phyloP scores from a whole-genome alignment of 148 eudicot species.

The Silene latifolia region DNA sequence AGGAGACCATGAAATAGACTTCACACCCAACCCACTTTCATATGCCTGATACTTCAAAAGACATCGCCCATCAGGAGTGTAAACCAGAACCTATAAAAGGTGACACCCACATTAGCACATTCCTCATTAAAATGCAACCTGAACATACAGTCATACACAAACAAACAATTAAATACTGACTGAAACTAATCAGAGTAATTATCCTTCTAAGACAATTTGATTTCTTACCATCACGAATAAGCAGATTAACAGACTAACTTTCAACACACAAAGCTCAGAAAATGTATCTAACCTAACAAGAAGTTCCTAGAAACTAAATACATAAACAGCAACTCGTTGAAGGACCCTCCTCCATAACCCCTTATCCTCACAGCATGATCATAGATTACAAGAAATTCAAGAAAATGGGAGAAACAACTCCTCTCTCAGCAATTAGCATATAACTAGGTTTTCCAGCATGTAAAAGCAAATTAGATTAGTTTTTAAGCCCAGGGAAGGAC shows the following conservation, averaged over 20 bases:
- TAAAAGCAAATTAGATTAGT: neutral
- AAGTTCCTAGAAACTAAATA: neutral
- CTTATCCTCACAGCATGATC: neutral
- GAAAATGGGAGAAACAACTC: neutral
- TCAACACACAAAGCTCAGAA: neutral
- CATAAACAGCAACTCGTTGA: neutral
- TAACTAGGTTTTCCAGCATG: neutral
- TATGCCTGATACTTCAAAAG: slow-evolving; percentile 92
- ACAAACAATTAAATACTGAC: neutral
- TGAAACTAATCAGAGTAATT: neutral
- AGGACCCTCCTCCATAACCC: neutral
- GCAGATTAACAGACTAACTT: slow-evolving; percentile 2
- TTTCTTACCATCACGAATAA: neutral
- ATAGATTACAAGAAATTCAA: neutral
- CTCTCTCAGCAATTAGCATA: neutral
- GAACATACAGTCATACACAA: neutral
- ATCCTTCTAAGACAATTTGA: neutral
- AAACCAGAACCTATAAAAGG: slow-evolving; percentile 69
- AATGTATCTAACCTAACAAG: neutral
- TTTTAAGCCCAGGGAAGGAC: neutral
- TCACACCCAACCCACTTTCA: slow-evolving; percentile 95
- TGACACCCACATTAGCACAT: neutral
- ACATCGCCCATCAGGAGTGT: slow-evolving; percentile 92
- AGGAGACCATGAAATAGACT: slow-evolving; percentile 96
- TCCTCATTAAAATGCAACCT: neutral